Evolutionary conservation across 148 eudicot species (phyloP).

Genomic region (Rheum nobile): DNA sequence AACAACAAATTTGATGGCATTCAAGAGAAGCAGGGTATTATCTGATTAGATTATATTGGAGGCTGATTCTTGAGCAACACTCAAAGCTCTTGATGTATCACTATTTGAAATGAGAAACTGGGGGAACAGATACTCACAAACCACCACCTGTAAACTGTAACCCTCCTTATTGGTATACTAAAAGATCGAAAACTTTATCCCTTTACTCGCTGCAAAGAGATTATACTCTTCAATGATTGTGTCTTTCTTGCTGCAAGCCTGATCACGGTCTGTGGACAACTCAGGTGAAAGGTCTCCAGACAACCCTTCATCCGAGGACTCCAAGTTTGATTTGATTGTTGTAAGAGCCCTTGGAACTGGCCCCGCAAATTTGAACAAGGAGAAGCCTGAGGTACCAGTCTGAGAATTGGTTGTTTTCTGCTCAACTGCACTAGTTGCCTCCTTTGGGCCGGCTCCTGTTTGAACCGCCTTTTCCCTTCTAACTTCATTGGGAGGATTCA

Average conservation of each 20-base stretch:
- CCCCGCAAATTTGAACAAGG: slow-evolving; percentile 82
- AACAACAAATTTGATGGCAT: slow-evolving; percentile 1
- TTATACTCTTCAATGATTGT: slow-evolving; percentile 69
- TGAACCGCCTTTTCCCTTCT: slow-evolving; percentile 26
- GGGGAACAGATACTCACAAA: slow-evolving; percentile 21
- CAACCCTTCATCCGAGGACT: slow-evolving; percentile 38
- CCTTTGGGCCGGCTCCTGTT: too few relatives aligned
- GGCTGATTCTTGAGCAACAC: slow-evolving; percentile 3
- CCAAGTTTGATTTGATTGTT: slow-evolving; percentile 22
- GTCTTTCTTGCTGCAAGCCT: slow-evolving; percentile 44
- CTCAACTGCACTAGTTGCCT: slow-evolving; percentile 10
- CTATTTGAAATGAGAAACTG: slow-evolving; percentile 7
- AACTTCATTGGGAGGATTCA: slow-evolving; percentile 23
- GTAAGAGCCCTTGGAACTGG: slow-evolving; percentile 75
- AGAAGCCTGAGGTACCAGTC: slow-evolving; percentile 46
- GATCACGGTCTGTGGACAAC: slow-evolving; percentile 20
- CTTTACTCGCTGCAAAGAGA: slow-evolving; percentile 77
- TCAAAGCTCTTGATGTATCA: neutral
- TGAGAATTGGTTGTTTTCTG: slow-evolving; percentile 20
- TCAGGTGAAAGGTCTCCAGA: slow-evolving; percentile 18
- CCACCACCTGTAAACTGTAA: slow-evolving; percentile 9
- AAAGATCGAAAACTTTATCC: slow-evolving; percentile 71
- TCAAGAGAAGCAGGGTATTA: neutral
- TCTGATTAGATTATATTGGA: neutral
- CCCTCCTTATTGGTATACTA: slow-evolving; percentile 22